Base-by-base conservation (phyloP, 345 rosid species). In the Pistacia atlantica region DNA sequence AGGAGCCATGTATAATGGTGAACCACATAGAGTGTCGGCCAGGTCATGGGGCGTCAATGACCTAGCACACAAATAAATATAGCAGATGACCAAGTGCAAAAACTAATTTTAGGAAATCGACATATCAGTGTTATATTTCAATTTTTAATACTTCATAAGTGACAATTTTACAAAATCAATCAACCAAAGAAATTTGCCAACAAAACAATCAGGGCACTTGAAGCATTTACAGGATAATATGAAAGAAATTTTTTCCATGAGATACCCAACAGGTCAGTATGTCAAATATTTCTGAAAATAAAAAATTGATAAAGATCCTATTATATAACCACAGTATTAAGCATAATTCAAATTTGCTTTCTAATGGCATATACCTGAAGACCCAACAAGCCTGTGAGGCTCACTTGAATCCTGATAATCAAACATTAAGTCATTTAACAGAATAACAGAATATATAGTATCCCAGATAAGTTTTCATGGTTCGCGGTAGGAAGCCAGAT, bases 1-100 rank as follows among this genome's bases (percentile, higher is more conserved):
- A 1, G 96, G 96, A 68, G 97, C 96, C 97, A 93, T 93, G 85
- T 93, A 93, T 61, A 93, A 81, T 51, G 97, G 97, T 59, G 97
- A 93, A 75, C 97, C 97, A 25, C 97, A 93, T 60, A 86, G 77
- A 11, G 97, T 93, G 58, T 84, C 90, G 5, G 96, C 97, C 84
- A 91, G 82, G 65, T 79, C 84, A 80, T 87, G 80, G 7, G 93
- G 90, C 54, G 89, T 90, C 84, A 93, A 69, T 54, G 94, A 90
- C 89, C 96, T 93, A 76, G 14, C 3, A 57, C n/a, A 72, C 28
- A 49, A 74, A 64, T 16, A 49, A 63, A 49, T 73, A 31, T 46
- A 63, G 69, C n/a, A 78, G 28, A 72, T 56, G 74, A 59, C 62
- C 69, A 31, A 58, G 69, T 28, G 49, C 49, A 64, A 46, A 58